These are phyloP conservation scores for Colletotrichum magnum DNA, from an alignment of 2,329 filamentous ascomycete genomes.

Conservation along the genomic window DNA sequence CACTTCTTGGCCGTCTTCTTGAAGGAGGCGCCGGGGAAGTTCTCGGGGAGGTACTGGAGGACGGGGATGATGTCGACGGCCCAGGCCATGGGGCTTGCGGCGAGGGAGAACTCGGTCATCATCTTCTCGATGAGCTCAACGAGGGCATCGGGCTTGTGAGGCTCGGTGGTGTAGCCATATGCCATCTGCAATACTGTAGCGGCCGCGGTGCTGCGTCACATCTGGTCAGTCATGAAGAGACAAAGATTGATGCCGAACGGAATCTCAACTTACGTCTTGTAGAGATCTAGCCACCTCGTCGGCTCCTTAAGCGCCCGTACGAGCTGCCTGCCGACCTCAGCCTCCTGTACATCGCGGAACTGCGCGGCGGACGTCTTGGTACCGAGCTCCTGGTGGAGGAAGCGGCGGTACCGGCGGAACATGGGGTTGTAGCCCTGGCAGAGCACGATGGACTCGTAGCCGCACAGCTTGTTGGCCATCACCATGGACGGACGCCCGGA, in stretches of 20 bases:
- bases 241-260: not conserved
- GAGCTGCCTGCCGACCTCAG: conserved; percentile 32
- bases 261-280: conserved; percentile 36
- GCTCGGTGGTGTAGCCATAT: conserved; percentile 47
- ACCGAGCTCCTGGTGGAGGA: conserved; percentile 47
- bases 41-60: conserved; percentile 48
- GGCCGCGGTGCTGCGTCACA: conserved; percentile 8
- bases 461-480: conserved; percentile 48
- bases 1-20: conserved; percentile 48
- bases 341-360: conserved; percentile 36
- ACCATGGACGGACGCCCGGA: conserved; percentile 48
- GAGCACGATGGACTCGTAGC: conserved; percentile 44
- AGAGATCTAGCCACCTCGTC: conserved; percentile 26
- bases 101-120: conserved; percentile 47
- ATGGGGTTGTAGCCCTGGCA: conserved; percentile 44
- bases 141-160: conserved; percentile 47
- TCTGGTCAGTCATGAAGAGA: not conserved
- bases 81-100: conserved; percentile 50
- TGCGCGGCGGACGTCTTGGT: conserved; percentile 44
- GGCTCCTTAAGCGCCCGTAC: conserved; percentile 35
- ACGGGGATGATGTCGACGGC: conserved; percentile 50
- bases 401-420: conserved; percentile 46
- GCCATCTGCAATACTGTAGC: conserved; percentile 32
- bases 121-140: conserved; percentile 48
- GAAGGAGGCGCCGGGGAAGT: conserved; percentile 50